A percentile compares a stretch with the other conserved stretches of the same genome.
These are phyloP conservation scores for Croton laevigatus DNA, from an alignment of 441 rosid species.

Conservation along the genomic window DNA sequence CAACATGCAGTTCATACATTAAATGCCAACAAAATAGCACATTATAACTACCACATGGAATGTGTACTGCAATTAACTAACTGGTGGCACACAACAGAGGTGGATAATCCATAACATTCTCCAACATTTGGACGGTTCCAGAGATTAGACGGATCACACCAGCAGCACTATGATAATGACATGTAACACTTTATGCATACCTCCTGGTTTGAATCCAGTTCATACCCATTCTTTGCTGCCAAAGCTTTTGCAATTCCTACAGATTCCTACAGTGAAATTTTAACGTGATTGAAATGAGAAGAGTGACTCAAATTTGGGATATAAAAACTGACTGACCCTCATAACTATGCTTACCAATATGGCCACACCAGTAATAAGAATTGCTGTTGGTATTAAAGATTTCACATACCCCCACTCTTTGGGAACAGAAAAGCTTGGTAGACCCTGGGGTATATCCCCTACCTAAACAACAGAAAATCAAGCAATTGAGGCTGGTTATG, in stretches of 20 bases:
- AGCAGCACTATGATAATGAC: constrained; percentile 1
- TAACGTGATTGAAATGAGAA: constrained; percentile 12
- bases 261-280: constrained; percentile 63
- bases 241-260: constrained; percentile 97
- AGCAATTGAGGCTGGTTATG: constrained; percentile 19
- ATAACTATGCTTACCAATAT: constrained; percentile 68
- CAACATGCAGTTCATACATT: no score
- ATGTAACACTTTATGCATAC: constrained; percentile 34
- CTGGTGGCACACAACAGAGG: no score
- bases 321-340: constrained; percentile 20
- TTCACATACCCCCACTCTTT: constrained; percentile 50
- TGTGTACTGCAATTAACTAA: no score
- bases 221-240: constrained; percentile 92
- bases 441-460: constrained; percentile 94
- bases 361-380: constrained; percentile 95
- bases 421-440: constrained; percentile 83
- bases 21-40: no score
- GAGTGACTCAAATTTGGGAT: constrained; percentile 15
- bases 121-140: no score
- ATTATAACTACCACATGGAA: no score
- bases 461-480: constrained; percentile 50
- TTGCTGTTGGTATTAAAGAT: constrained; percentile 80
- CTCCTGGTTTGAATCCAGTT: constrained; percentile 93
- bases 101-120: no score
- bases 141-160: not conserved